Evolutionary conservation across 371 early-diverging fungal species (phyloP), one percentile per base, ranked within the genome.

Genomic region (Encephalitozoon hellem): DNA sequence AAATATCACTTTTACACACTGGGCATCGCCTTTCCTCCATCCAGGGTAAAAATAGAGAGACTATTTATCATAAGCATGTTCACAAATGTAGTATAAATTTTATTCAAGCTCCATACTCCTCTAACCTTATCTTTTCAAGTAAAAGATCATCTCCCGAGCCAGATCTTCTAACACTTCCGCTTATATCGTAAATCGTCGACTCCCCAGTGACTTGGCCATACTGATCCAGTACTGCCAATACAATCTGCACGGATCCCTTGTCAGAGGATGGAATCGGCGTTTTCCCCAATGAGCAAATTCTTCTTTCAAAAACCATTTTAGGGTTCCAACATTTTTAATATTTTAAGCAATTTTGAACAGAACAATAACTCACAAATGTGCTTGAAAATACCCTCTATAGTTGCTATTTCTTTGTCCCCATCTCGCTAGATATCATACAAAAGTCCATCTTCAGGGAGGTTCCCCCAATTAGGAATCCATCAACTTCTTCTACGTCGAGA

Each of bases 391-490:
- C 47, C 42, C 21, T 18, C 1, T 1, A n/a, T 21, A 8, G 34
- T 18, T 34, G 34, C 34, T 3, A 28, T 34, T 3, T 12, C 12
- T 59, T 30, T 34, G 59, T 38, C 12, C 34, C 15, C 59, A 49
- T 39, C 15, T 34, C 26, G 1, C 39, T 63, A 15, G 30, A 42
- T 12, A 81, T 84, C 49, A 68, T 67, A 15, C 42, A 53, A 65
- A 87, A 87, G 23, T 83, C 85, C 52, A 47, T 52, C 86, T 93
- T 93, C 76, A 96, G 88, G 52, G 93, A 93, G 73, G 97, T 95
- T 81, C 95, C 95, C 82, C 99, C 99, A 70, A 99, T 94, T 68
- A 99, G 88, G 91, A 96, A 96, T 77, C 99, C 99, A 84, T 96
- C 95, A 77, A 97, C 88, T 85, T 93, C 93, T 43, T 88, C 85